These are phyloP conservation scores for Umbelopsis sp. DNA, from an alignment of 371 early-diverging fungal species.

Conservation along the genomic window DNA sequence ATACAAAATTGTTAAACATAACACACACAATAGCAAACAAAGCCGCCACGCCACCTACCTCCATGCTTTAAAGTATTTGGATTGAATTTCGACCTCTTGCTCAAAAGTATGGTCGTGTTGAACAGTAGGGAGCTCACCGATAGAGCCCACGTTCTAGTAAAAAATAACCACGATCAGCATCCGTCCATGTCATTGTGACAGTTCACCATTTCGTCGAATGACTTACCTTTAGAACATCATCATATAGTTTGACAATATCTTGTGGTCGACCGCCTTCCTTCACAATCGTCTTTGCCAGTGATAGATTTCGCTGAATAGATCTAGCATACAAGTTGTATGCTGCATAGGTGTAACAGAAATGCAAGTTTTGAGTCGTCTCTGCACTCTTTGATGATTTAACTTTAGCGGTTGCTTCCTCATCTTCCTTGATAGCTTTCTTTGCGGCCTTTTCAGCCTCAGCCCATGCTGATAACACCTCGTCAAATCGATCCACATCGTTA, in stretches of 20 bases:
- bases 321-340: constrained; percentile 54
- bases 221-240: constrained; percentile 67
- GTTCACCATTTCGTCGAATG: not conserved
- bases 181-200: too few species aligned
- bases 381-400: constrained; percentile 75
- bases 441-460: constrained; percentile 65
- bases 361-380: constrained; percentile 61
- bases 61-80: constrained; percentile 55
- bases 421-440: constrained; percentile 66
- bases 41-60: constrained; percentile 30
- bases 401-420: constrained; percentile 67
- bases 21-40: not conserved
- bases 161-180: too few species aligned
- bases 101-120: constrained; percentile 54
- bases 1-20: not conserved
- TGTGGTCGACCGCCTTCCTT: constrained; percentile 51
- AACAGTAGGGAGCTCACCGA: constrained; percentile 57
- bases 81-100: constrained; percentile 55
- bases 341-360: constrained; percentile 59
- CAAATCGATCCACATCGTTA: constrained; percentile 48
- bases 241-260: constrained; percentile 69
- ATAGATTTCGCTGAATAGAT: constrained; percentile 61
- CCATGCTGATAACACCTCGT: constrained; percentile 55
- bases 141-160: constrained; percentile 53
- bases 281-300: constrained; percentile 44